Percentiles rank a stretch among this genome's conserved stretches.
Conservation (phyloP, 768 basidiomycete species). For the Termitomyces eurrhizus region DNA sequence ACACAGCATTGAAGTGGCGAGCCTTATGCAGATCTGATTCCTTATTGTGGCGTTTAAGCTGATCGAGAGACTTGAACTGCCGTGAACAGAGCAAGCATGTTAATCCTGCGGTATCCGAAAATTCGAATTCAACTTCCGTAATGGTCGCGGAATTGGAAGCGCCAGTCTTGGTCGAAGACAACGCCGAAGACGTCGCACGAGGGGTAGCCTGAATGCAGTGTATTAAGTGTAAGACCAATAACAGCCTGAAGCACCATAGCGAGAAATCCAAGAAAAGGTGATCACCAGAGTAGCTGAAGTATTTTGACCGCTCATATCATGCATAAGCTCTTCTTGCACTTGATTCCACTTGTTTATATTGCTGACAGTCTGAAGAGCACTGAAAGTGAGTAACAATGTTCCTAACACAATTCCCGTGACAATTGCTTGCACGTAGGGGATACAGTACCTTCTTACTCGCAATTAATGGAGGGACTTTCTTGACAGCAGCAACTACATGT, state of each 20-base stretch:
- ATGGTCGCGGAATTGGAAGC: constrained; percentile 13
- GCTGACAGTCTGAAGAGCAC: constrained; percentile 60
- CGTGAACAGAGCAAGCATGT: constrained; percentile 90
- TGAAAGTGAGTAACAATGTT: constrained; percentile 9
- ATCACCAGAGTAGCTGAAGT: constrained; percentile 30
- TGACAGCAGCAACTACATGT: constrained; percentile 36
- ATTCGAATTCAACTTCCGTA: constrained; percentile 70
- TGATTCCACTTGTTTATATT: constrained; percentile 98
- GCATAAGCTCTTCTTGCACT: constrained; percentile 83
- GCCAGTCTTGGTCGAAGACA: constrained; percentile 15
- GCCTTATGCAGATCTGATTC: constrained; percentile 97
- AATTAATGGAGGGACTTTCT: constrained; percentile 78
- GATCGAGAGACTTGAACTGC: constrained; percentile 86
- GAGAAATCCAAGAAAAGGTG: constrained; percentile 24
- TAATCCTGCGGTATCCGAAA: constrained; percentile 67
- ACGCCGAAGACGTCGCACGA: constrained; percentile 16
- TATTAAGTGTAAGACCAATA: constrained; percentile 25
- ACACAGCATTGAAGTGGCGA: constrained; percentile 40
- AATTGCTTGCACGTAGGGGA: constrained; percentile 1
- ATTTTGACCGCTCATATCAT: constrained; percentile 29
- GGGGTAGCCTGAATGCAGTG: constrained; percentile 23
- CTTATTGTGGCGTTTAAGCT: constrained; percentile 85
- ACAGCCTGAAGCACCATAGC: constrained; percentile 16
- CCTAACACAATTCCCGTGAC: neutral
- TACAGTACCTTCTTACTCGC: constrained; percentile 75